Evolutionary conservation across 495 filamentous ascomycete species (phyloP).

Genomic region (Penicillium alfredii): DNA sequence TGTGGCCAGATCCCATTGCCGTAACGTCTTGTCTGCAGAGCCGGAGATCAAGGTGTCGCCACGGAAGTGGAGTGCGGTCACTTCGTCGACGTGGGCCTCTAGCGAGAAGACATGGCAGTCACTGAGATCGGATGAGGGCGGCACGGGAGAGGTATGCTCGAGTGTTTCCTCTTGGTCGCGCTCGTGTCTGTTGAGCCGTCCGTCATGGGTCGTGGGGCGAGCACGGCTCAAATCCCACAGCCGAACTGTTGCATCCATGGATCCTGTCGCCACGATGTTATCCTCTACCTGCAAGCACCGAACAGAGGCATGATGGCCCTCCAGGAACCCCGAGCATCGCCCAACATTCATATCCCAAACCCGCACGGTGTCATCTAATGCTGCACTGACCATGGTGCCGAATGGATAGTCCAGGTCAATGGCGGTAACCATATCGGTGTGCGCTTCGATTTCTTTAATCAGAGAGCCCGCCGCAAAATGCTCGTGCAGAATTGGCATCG

Average conservation of each 20-base stretch:
- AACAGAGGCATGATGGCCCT: conserved; percentile 93
- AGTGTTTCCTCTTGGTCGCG: conserved; percentile 58
- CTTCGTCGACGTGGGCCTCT: conserved; percentile 85
- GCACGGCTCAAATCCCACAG: conserved; percentile 85
- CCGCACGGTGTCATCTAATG: conserved; percentile 90
- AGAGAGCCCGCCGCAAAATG: conserved; percentile 86
- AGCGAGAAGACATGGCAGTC: conserved; percentile 86
- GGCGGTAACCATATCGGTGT: conserved; percentile 82
- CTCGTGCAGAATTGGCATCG: conserved; percentile 93
- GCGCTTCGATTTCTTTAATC: conserved; percentile 83
- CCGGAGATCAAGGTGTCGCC: conserved; percentile 89
- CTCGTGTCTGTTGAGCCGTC: conserved; percentile 58
- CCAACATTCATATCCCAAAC: conserved; percentile 96
- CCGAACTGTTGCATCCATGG: conserved; percentile 90
- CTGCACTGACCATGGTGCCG: conserved; percentile 90
- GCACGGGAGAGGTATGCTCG: conserved; percentile 45
- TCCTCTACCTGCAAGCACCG: conserved; percentile 91
- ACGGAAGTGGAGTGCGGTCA: conserved; percentile 87
- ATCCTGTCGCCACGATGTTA: conserved; percentile 91
- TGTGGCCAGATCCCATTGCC: conserved; percentile 95
- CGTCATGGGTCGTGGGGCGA: conserved; percentile 52
- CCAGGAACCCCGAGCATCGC: conserved; percentile 80
- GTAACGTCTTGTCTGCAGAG: conserved; percentile 91
- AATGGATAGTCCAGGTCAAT: conserved; percentile 96
- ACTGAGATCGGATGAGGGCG: conserved; percentile 65